These are phyloP conservation scores for Aspergillus egyptiacus DNA, from an alignment of 495 filamentous ascomycete genomes.

Conservation along the genomic window DNA sequence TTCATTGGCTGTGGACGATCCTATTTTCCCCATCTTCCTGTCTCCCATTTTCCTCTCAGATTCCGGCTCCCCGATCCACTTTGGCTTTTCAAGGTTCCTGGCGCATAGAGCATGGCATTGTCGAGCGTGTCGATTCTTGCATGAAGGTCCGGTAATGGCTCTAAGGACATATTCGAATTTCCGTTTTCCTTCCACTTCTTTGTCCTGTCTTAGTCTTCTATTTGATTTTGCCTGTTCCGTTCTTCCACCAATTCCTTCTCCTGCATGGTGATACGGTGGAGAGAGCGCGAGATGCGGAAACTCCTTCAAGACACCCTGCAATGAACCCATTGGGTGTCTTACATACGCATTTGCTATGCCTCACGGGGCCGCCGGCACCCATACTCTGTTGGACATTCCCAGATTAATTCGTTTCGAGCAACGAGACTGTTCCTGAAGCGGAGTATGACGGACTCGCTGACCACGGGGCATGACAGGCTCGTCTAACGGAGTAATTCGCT, in stretches of 20 bases:
- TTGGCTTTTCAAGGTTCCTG: constrained; percentile 7
- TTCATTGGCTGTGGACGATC: background rate
- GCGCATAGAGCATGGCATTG: constrained; percentile 11
- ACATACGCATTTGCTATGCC: too few relatives aligned
- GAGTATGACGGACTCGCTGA: background rate
- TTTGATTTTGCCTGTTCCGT: background rate
- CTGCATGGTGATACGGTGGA: too few relatives aligned
- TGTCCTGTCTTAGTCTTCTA: constrained; percentile 13
- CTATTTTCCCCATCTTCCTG: background rate
- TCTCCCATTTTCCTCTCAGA: background rate
- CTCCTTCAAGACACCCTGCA: too few relatives aligned
- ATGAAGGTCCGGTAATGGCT: background rate
- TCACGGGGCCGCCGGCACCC: too few relatives aligned
- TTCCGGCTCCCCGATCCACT: constrained; percentile 1
- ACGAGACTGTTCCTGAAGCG: too few relatives aligned
- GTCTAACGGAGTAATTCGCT: too few relatives aligned
- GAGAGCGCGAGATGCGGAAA: too few relatives aligned
- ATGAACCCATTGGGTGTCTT: too few relatives aligned
- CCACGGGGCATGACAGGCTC: too few relatives aligned
- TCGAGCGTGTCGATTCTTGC: constrained; percentile 13
- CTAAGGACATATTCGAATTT: constrained; percentile 3
- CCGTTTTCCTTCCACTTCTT: constrained; percentile 7
- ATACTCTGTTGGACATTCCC: too few relatives aligned
- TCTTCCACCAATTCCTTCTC: too few relatives aligned
- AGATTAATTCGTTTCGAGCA: too few relatives aligned